These are phyloP conservation scores for Haberlea rhodopensis DNA, from an alignment of 257 asterid genomes.

Conservation along the genomic window DNA sequence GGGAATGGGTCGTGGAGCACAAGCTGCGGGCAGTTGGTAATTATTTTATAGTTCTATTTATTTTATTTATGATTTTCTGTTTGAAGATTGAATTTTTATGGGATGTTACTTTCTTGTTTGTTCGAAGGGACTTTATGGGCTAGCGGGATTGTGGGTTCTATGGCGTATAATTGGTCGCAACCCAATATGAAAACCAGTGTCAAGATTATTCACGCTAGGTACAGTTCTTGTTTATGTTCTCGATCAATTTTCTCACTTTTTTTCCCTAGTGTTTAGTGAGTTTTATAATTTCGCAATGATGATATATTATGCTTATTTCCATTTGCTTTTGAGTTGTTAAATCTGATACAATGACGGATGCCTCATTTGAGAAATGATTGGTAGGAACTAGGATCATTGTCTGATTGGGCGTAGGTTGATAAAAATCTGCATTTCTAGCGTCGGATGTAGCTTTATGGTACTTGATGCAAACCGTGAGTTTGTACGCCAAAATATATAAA, in stretches of 20 bases:
- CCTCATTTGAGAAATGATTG: background rate
- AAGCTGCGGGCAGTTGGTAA: slow-evolving; percentile 83
- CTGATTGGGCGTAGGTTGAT: background rate
- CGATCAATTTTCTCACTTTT: background rate
- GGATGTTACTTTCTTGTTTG: background rate
- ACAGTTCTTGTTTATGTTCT: background rate
- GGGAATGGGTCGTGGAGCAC: slow-evolving; percentile 83
- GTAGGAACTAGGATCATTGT: background rate
- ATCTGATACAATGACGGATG: background rate
- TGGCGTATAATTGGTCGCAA: slow-evolving; percentile 94
- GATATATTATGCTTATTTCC: background rate
- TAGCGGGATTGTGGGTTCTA: slow-evolving; percentile 76
- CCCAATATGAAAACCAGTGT: slow-evolving; percentile 91
- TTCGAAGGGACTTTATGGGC: slow-evolving; percentile 47
- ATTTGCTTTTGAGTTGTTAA: background rate
- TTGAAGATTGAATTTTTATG: slow-evolving; percentile 26
- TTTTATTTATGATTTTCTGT: slow-evolving; percentile 22
- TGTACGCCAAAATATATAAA: no score
- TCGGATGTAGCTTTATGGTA: background rate
- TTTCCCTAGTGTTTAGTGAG: background rate
- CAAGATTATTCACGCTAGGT: slow-evolving; percentile 93
- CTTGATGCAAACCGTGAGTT: no score
- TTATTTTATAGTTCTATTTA: background rate
- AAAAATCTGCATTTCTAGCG: background rate
- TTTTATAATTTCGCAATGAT: background rate